A percentile compares a stretch with the other conserved stretches of the same genome.
Conservation (phyloP, 768 basidiomycete species). For the Pholiota molesta region DNA sequence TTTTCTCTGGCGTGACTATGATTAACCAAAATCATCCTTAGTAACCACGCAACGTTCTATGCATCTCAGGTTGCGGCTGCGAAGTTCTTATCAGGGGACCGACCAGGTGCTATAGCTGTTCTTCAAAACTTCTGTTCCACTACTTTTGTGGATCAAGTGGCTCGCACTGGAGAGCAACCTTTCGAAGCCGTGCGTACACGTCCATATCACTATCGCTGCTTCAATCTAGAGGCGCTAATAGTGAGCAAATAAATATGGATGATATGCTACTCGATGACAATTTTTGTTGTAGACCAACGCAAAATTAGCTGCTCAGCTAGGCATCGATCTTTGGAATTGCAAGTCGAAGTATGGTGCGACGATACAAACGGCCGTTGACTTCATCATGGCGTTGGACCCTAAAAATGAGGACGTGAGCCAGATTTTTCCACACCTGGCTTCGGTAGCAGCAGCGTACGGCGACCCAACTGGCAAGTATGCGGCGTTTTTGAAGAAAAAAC, state of each 20-base stretch:
- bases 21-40: conserved; percentile 22
- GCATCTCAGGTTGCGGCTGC: conserved; percentile 45
- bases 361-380: conserved; percentile 57
- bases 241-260: conserved; percentile 32
- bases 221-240: conserved; percentile 61
- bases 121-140: conserved; percentile 44
- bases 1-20: neutral
- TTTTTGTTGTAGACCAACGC: conserved; percentile 46
- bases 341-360: conserved; percentile 52
- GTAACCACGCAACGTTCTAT: conserved; percentile 60
- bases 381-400: conserved; percentile 43
- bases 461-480: conserved; percentile 54
- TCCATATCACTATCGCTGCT: conserved; percentile 60
- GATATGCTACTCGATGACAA: neutral
- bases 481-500: conserved; percentile 39
- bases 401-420: conserved; percentile 43
- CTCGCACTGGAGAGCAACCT: conserved; percentile 56
- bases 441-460: conserved; percentile 55
- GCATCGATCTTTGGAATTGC: conserved; percentile 47
- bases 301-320: conserved; percentile 55
- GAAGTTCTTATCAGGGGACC: conserved; percentile 44
- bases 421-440: conserved; percentile 51
- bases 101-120: conserved; percentile 37
- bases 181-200: conserved; percentile 57
- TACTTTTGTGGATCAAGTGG: conserved; percentile 50